Base-by-base conservation (phyloP, 1,139 yeast species). In the Candida buenavistaensis region DNA sequence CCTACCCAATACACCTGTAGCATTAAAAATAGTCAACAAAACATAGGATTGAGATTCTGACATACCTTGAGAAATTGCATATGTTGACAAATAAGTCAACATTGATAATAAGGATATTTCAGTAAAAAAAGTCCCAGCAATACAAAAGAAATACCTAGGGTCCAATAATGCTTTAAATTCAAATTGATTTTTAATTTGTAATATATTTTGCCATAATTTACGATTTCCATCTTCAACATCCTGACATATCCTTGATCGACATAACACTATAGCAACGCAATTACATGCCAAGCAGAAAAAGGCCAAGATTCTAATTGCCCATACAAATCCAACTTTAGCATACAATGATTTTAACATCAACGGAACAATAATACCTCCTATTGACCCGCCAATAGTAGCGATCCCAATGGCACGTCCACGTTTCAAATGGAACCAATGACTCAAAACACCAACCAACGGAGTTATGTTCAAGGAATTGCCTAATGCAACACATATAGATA, bases 1-100 rank as follows among this genome's bases (percentile, higher is more conserved):
- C 40, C 88, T 59, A 1, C 87, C 88, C 3, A 71, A 44, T 11
- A 79, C 65, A 5, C 87, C 86, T 2, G 75, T 62, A 1, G 79
- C 81, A 55, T 80, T 82, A 47, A 71, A 64, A 7, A 76, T 64
- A 0, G 86, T 78, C 24, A 80, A 62, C 21, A 80, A 54, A 10
- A 75, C 47, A 46, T 75, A 74, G 0, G 84, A 64, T 5, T 64
- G 55, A n/a, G 77, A 64, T 43, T 74, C 75, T 5, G 75, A 56
- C 50, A 69, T 66, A 0, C 85, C 85, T 37, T 67, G 68, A 10
- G 71, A 64, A 14, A 75, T 54, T 0, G 80, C 78, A 51, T 75
- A 79, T 2, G 81, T 72, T 0, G 82, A 72, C 37, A 74, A 64
- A 47, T 76, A 80, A 0, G 84, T 77, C 36, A 71, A 51, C 2